phyloP scores from a whole-genome alignment of 148 eudicot species.

The Drosera capensis region DNA sequence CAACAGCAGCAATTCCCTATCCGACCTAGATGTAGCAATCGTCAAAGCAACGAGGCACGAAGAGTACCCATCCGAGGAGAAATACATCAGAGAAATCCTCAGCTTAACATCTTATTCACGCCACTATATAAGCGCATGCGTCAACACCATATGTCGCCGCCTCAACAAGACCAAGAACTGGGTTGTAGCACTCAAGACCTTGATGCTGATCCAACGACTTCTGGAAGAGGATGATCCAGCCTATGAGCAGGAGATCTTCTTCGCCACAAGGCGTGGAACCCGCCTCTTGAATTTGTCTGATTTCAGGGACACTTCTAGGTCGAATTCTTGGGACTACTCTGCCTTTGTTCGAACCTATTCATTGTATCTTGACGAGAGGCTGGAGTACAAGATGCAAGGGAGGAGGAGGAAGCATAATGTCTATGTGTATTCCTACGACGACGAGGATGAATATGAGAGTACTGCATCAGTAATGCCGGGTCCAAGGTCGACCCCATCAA shows the following conservation, averaged over 20 bases:
- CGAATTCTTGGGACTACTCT: conserved; percentile 54
- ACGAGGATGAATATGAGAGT: background rate
- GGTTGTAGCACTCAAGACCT: conserved; percentile 73
- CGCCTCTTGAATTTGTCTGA: conserved; percentile 71
- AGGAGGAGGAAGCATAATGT: conserved; percentile 11
- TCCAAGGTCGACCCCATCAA: conserved; percentile 13
- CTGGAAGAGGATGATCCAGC: conserved; percentile 56
- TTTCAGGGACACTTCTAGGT: conserved; percentile 43
- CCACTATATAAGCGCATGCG: conserved; percentile 31
- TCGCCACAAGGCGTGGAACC: conserved; percentile 73
- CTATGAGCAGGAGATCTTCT: conserved; percentile 66
- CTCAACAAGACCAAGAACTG: conserved; percentile 67
- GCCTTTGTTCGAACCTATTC: conserved; percentile 62
- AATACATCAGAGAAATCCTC: conserved; percentile 45
- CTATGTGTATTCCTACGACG: background rate
- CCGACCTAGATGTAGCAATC: conserved; percentile 79
- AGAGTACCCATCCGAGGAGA: conserved; percentile 64
- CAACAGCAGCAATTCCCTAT: conserved; percentile 26
- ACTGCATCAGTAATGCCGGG: background rate
- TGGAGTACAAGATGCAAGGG: conserved; percentile 23
- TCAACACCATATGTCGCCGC: conserved; percentile 40
- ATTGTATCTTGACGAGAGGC: conserved; percentile 45
- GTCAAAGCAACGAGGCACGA: conserved; percentile 84
- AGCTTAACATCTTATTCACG: conserved; percentile 54
- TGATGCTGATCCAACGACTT: conserved; percentile 58